Base-by-base conservation (phyloP, 2,329 filamentous ascomycete species). In the Neonectria neomacrospora region DNA sequence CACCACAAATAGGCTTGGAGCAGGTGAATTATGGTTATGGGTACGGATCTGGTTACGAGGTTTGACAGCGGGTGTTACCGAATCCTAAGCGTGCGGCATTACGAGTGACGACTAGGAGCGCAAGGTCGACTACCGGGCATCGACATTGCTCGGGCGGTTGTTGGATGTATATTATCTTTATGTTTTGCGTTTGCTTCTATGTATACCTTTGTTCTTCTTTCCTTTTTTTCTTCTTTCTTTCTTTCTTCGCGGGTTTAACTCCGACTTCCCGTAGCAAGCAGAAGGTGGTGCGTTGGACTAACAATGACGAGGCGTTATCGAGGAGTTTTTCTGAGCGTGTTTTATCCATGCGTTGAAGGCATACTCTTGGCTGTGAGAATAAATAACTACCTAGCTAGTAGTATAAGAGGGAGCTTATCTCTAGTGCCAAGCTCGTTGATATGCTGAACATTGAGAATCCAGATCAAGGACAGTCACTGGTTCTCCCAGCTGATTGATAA, bases 21-120 rank as follows among this genome's bases (percentile, higher is more conserved):
- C n/a, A 11, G 48, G 30, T 39, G 54, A 45, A 39, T 37, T 54
- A 37, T 37, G 42, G 32, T 54, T 63, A 20, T 22, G 18, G 30
- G 9, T 20, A 22, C 39, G 32, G 45, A 16, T 52, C 12, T 50
- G 45, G 26, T 58, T 53, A 51, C 39, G 39, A 45, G 37, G n/a
- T 57, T 51, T 32, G 20, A 53, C 47, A 41, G 26, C 34, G 54
- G 10, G 41, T 30, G 32, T 60, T 11, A 53, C 28, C 30, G 20
- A 45, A 34, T 34, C 26, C 37, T n/a, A 34, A 63, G 54, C 50
- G 50, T 32, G 50, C n/a, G 42, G 48, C 54, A 57, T 57, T 37
- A 58, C 44, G 54, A 39, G 42, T 53, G 60, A 34, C 23, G 53
- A 22, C 26, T 54, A 42, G 60, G 20, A 54, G 54, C 54, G 34